Percentiles rank a stretch among this genome's conserved stretches.
Evolutionary conservation across 257 asterid genomes (phyloP).

Genomic region (Nicotiana paniculata): DNA sequence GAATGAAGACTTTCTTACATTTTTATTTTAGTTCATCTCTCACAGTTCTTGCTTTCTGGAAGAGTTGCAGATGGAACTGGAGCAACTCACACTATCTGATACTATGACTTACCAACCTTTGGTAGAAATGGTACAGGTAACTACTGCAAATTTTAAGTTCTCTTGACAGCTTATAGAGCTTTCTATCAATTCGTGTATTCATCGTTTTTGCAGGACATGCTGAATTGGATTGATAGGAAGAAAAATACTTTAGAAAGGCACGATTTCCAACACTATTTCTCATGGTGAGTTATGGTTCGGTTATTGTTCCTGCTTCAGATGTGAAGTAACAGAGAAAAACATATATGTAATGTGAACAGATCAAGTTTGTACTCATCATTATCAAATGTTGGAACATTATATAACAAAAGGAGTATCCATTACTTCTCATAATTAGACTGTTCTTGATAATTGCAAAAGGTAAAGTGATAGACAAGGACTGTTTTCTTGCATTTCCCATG

Average conservation of each 20-base stretch:
- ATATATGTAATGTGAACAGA: neutral
- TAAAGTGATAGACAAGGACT: neutral
- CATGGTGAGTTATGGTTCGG: constrained; percentile 49
- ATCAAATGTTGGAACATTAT: neutral
- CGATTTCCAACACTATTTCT: constrained; percentile 53
- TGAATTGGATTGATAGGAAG: constrained; percentile 67
- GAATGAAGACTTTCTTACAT: neutral
- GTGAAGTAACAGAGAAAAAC: neutral
- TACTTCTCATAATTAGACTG: neutral
- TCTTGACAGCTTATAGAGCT: neutral
- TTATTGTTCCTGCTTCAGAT: neutral
- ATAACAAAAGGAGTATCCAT: neutral
- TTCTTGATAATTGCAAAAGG: neutral
- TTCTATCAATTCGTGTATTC: neutral
- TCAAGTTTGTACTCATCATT: neutral
- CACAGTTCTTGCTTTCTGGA: constrained; percentile 19
- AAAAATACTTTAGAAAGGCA: constrained; percentile 47
- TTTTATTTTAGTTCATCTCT: constrained; percentile 16
- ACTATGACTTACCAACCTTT: constrained; percentile 72
- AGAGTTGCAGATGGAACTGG: constrained; percentile 78
- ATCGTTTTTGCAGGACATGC: constrained; percentile 48
- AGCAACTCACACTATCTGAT: constrained; percentile 45
- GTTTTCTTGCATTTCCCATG: neutral
- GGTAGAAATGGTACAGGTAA: constrained; percentile 76
- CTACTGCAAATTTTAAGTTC: constrained; percentile 10